phyloP scores from a whole-genome alignment of 768 basidiomycete species.

The Hortiboletus flavorubellus region DNA sequence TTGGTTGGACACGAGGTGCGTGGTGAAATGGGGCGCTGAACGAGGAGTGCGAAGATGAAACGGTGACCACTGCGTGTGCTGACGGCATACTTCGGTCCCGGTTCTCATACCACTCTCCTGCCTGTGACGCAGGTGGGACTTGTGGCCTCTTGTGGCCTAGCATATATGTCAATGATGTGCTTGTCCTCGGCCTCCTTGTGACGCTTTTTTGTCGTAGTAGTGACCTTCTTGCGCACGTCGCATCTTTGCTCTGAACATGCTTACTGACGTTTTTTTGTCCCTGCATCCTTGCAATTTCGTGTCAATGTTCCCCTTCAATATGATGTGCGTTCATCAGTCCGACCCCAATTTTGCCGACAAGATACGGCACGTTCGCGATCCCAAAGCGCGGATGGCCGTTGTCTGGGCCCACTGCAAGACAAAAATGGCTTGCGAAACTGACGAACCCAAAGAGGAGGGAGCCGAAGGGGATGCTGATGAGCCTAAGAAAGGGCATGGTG shows the following conservation, averaged over 20 bases:
- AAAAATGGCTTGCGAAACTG: slow-evolving; percentile 85
- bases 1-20: slow-evolving; percentile 85
- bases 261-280: slow-evolving; percentile 60
- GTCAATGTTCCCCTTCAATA: slow-evolving; percentile 20
- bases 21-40: slow-evolving; percentile 98
- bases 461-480: slow-evolving; percentile 63
- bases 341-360: slow-evolving; percentile 83
- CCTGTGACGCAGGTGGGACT: slow-evolving; percentile 63
- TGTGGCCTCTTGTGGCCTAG: slow-evolving; percentile 40
- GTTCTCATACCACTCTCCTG: slow-evolving; percentile 41
- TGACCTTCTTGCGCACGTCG: slow-evolving; percentile 25
- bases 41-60: slow-evolving; percentile 79
- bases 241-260: slow-evolving; percentile 32
- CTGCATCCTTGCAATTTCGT: slow-evolving; percentile 41
- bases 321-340: slow-evolving; percentile 49
- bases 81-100: slow-evolving; percentile 20
- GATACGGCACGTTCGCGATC: slow-evolving; percentile 82
- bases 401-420: slow-evolving; percentile 87
- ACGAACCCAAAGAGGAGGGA: slow-evolving; percentile 84
- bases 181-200: slow-evolving; percentile 57
- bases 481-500: slow-evolving; percentile 90
- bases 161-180: slow-evolving; percentile 55
- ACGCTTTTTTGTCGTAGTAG: slow-evolving; percentile 37
- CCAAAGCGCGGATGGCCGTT: slow-evolving; percentile 81
- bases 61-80: slow-evolving; percentile 23